Evolutionary conservation across 2,329 filamentous ascomycete species (phyloP).

Genomic region (Claviceps capensis): DNA sequence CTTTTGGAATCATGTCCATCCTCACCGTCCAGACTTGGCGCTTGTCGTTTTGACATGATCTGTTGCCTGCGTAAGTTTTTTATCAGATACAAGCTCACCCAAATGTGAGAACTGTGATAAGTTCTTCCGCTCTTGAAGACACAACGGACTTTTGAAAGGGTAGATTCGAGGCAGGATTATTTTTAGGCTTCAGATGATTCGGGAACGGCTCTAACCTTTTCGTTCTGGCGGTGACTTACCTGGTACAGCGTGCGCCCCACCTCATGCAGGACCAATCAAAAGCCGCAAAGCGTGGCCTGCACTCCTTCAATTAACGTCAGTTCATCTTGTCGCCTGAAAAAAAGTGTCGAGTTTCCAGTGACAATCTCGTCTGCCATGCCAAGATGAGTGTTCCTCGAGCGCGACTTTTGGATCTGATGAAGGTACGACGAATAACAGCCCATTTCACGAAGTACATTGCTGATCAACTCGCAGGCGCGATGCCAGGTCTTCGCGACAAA

Average conservation of each 20-base stretch:
- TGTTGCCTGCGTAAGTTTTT: neutral
- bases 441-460: slow-evolving; percentile 1
- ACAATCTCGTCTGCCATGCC: slow-evolving; percentile 18
- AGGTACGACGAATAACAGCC: slow-evolving; percentile 36
- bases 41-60: slow-evolving; percentile 4
- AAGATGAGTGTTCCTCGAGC: slow-evolving; percentile 50
- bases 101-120: neutral
- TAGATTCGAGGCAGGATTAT: neutral
- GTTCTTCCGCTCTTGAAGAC: neutral
- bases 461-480: slow-evolving; percentile 49
- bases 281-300: neutral
- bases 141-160: neutral
- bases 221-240: neutral
- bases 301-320: neutral
- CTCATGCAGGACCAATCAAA: slow-evolving; percentile 5
- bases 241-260: neutral
- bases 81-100: neutral
- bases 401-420: slow-evolving; percentile 59
- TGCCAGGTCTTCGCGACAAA: slow-evolving; percentile 84
- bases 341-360: slow-evolving; percentile 4
- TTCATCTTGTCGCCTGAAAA: neutral
- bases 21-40: neutral
- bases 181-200: neutral
- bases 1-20: slow-evolving; percentile 6
- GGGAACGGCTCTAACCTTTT: neutral